A percentile compares a stretch with the other conserved stretches of the same genome.
phyloP scores from a whole-genome alignment of 1,284 basidiomycete species.

The Athelia sp. region DNA sequence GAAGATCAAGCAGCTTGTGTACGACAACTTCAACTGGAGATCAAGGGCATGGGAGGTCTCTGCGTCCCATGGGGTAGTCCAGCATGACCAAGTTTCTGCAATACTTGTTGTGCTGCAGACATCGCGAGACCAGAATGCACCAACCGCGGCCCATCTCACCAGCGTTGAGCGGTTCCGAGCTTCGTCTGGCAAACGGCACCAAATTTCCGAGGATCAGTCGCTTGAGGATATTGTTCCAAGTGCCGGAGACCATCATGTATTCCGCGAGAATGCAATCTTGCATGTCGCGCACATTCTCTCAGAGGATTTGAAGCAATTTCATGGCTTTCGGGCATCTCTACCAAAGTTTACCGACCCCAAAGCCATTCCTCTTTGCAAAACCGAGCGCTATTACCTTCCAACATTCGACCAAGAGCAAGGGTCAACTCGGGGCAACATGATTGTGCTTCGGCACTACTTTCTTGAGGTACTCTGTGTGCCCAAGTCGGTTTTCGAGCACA shows the following conservation, averaged over 20 bases:
- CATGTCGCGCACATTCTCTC: constrained; percentile 10
- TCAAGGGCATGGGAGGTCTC: too few species aligned
- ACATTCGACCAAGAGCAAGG: constrained; percentile 17
- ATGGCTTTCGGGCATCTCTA: background rate
- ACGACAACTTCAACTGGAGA: too few species aligned
- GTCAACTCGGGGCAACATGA: constrained; percentile 15
- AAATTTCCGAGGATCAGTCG: constrained; percentile 6
- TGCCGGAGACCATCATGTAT: constrained; percentile 6
- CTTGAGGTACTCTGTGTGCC: constrained; percentile 11
- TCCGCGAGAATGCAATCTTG: constrained; percentile 8
- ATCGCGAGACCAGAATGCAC: background rate
- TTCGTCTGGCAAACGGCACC: constrained; percentile 7
- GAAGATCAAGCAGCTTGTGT: too few species aligned
- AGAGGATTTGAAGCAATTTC: constrained; percentile 7
- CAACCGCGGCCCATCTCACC: constrained; percentile 4
- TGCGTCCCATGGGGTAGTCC: constrained; percentile 6
- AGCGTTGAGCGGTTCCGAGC: constrained; percentile 6
- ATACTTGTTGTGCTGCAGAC: constrained; percentile 7
- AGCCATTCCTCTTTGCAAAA: constrained; percentile 6
- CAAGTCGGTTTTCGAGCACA: constrained; percentile 8
- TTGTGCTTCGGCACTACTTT: constrained; percentile 16
- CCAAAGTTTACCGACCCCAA: constrained; percentile 7
- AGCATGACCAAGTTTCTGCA: constrained; percentile 16
- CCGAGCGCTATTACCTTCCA: constrained; percentile 13
- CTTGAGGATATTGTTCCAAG: constrained; percentile 11